A percentile compares a stretch with the other conserved stretches of the same genome.
Conservation (phyloP, 1,139 yeast genomes). For the Diutina ranongensis region DNA sequence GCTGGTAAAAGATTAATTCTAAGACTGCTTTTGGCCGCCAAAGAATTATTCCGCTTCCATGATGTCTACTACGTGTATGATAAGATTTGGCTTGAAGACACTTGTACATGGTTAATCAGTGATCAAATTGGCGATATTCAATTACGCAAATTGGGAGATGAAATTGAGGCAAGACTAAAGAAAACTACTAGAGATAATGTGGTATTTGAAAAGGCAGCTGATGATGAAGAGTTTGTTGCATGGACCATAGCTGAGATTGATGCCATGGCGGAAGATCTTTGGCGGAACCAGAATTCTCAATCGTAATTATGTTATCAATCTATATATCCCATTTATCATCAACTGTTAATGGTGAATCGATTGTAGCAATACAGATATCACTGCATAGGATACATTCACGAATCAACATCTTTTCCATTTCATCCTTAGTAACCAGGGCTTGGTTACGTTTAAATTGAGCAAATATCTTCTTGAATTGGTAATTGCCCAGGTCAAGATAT, state of each 20-base stretch:
- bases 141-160: constrained; percentile 56
- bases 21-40: constrained; percentile 43
- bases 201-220: constrained; percentile 26
- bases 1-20: constrained; percentile 62
- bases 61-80: constrained; percentile 86
- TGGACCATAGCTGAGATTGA: constrained; percentile 40
- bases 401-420: constrained; percentile 49
- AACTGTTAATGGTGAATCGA: constrained; percentile 39
- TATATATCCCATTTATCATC: background rate
- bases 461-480: constrained; percentile 47
- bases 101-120: constrained; percentile 66
- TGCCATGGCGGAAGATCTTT: constrained; percentile 39
- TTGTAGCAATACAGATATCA: constrained; percentile 55
- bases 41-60: constrained; percentile 71
- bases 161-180: constrained; percentile 30
- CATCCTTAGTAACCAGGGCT: constrained; percentile 17
- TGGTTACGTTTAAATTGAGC: constrained; percentile 13
- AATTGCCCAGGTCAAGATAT: constrained; percentile 49
- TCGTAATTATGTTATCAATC: too few species aligned
- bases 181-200: constrained; percentile 18
- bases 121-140: constrained; percentile 38
- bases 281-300: background rate
- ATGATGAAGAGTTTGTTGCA: constrained; percentile 28
- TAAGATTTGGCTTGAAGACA: constrained; percentile 68
- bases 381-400: constrained; percentile 75